Base-by-base conservation (phyloP, 371 early-diverging fungal genomes). In the Zopfochytrium polystomum region DNA sequence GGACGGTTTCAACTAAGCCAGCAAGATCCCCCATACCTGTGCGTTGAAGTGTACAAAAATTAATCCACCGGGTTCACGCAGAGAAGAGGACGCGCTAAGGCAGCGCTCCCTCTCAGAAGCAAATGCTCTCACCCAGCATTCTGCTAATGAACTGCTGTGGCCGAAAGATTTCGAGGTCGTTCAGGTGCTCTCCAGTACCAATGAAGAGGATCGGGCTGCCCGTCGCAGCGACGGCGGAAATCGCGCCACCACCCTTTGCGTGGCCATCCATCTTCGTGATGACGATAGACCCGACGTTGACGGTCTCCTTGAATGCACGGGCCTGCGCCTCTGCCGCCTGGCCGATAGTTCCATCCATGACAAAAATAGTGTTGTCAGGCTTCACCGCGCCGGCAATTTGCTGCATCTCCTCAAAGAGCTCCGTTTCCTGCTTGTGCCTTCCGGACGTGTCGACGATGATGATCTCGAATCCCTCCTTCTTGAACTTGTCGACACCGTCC, bases 191-290 rank as follows among this genome's bases (percentile, higher is more conserved):
- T 69, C 99, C 99, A 4, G 91, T 93, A 76, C 99, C 99, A 61
- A 99, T 93, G 65, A 99, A 99, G 45, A 95, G 85, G 59, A 99
- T 98, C 3, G 99, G 99, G 71, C 93, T 92, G 11, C 88, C 81
- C 1, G 99, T 99, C 6, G 98, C 96, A 22, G 99, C 99, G 29
- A 99, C 98, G 75, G 99, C 98, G 55, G 95, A 95, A 45, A 99
- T 93, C 29, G 99, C 99, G 72, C 99, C 99, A 74, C 99, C 99
- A 74, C 99, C 98, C 74, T 98, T 99, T 31, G 95, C 95, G 65
- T 99, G 96, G 26, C 99, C 99, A 73, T 99, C 99, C 90, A 99
- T 92, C 81, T 99, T 99, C 56, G 99, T 99, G 52, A 99, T 89
- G 57, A 99, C 90, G 55, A 99, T 95, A 2, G 97, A 94, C 53